Base-by-base conservation (phyloP, 192 early-diverging fungal species). In the Phlyctochytrium bullatum region DNA sequence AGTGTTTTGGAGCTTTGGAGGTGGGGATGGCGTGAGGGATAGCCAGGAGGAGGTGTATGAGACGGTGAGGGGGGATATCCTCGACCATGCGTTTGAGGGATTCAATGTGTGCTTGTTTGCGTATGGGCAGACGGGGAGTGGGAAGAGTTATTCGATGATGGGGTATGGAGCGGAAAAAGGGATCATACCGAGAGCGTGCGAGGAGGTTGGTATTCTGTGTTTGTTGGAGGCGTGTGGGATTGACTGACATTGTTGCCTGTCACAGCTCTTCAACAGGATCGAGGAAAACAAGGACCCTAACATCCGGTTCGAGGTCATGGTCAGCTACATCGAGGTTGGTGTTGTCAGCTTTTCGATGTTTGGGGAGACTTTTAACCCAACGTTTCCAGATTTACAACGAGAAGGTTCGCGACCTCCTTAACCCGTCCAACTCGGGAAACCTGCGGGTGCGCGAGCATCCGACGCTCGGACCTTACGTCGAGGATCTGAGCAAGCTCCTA, bases 21-120 rank as follows among this genome's bases (percentile, higher is more conserved):
- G 20, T 0, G 31, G 31, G 23, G 61, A 53, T 0, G 90, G 78
- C 23, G 88, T 89, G 74, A 80, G 83, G 29, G 64, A 74, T 33
- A 89, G 85, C 62, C 94, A 96, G 65, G 68, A 86, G 64, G 75
- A 63, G 1, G 83, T 97, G 27, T 97, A 91, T 72, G 78, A 82
- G 32, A 87, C 89, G 35, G 80, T 94, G 23, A 93, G 92, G 3
- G 75, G 74, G 30, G 87, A 92, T 14, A 69, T 97, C 24, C 78
- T 96, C 2, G 85, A 90, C 56, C 94, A 96, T 66, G 89, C 94
- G 1, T 88, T 97, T 56, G 82, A 82, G 20, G 95, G 95, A 28
- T 97, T 93, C 76, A 94, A 97, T 74, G 89, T 86, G 47, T 95
- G 93, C 77, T 88, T 97, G 36, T 95, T 97, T 75, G 95, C 95